Evolutionary conservation across 2,329 filamentous ascomycete species (phyloP).

Genomic region (Cladosporium cucumerinum): DNA sequence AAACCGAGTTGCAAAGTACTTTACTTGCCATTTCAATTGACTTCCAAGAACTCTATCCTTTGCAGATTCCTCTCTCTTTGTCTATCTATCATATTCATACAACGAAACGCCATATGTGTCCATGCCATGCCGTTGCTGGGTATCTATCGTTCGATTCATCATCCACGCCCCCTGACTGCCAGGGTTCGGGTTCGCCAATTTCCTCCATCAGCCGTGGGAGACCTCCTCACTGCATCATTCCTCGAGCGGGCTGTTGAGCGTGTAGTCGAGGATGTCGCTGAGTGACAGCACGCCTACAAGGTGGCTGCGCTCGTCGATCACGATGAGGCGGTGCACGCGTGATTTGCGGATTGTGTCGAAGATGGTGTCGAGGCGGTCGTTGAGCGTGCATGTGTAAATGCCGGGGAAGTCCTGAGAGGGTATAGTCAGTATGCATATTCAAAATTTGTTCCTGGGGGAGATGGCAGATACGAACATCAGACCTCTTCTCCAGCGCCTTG

Average conservation of each 20-base stretch:
- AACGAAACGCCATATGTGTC: slow-evolving; percentile 8
- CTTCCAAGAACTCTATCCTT: not conserved
- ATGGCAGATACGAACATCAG: slow-evolving; percentile 55
- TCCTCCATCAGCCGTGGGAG: not conserved
- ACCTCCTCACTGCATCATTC: slow-evolving; percentile 18
- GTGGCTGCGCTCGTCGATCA: slow-evolving; percentile 84
- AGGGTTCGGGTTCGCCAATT: not conserved
- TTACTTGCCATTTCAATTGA: not conserved
- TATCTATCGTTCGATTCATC: slow-evolving; percentile 4
- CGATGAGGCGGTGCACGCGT: slow-evolving; percentile 85
- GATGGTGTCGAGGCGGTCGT: slow-evolving; percentile 89
- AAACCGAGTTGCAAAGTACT: not conserved
- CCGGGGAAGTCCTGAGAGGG: slow-evolving; percentile 79
- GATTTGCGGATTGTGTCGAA: slow-evolving; percentile 97
- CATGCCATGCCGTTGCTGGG: slow-evolving; percentile 7
- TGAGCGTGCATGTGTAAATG: slow-evolving; percentile 91
- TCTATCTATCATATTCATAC: slow-evolving; percentile 3
- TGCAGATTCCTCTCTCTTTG: not conserved
- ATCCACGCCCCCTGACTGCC: not conserved
- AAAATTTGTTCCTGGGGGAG: not conserved
- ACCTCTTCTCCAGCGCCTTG: slow-evolving; percentile 80
- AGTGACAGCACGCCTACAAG: slow-evolving; percentile 87
- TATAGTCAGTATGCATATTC: not conserved
- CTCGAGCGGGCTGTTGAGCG: slow-evolving; percentile 52
- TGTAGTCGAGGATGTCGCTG: slow-evolving; percentile 94